Base-by-base conservation (phyloP, 371 early-diverging fungal genomes). In the Circinella minor region DNA sequence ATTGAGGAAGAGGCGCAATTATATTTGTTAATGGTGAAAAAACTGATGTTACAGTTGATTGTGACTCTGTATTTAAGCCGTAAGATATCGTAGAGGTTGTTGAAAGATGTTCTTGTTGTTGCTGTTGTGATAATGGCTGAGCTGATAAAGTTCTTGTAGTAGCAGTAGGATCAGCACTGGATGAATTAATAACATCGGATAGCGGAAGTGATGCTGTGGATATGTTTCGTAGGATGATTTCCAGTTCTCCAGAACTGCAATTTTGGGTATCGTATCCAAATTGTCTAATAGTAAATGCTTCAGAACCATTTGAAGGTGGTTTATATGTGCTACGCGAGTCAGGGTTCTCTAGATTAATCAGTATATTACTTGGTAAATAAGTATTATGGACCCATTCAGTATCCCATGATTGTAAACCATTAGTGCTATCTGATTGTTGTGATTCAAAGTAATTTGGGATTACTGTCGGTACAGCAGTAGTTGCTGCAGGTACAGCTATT, bases 201-300 rank as follows among this genome's bases (percentile, higher is more conserved):
- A 66, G 20, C 36, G 55, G 55, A 57, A 43, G 6, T 51, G 51
- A 51, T 13, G 51, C 11, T 27, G 54, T n/a, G 43, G 70, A 63
- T 8, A 64, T 39, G 37, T 69, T 48, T 37, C 38, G 64, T 37
- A 69, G 20, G 15, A 51, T 63, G 15, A 8, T n/a, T 55, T 69
- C 64, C 36, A 69, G 14, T 63, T 54, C 54, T 9, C 63, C 73
- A 2, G 75, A 71, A 64, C 78, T 74, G 8, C 74, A 74, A 7
- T 75, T 51, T 51, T n/a, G 63, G 13, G 75, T 76, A 65, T 76
- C 77, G 55, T 80, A 80, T 34, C 84, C 84, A 67, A 84, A 84
- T 55, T 84, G 84, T 49, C 77, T 81, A 27, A 84, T 55, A 51
- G 77, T 79, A 27, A 78, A 84, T 8, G 81, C 82, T 68, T 84